Conservation (phyloP, 2,329 filamentous ascomycete species). For the Fusarium irregulare region DNA sequence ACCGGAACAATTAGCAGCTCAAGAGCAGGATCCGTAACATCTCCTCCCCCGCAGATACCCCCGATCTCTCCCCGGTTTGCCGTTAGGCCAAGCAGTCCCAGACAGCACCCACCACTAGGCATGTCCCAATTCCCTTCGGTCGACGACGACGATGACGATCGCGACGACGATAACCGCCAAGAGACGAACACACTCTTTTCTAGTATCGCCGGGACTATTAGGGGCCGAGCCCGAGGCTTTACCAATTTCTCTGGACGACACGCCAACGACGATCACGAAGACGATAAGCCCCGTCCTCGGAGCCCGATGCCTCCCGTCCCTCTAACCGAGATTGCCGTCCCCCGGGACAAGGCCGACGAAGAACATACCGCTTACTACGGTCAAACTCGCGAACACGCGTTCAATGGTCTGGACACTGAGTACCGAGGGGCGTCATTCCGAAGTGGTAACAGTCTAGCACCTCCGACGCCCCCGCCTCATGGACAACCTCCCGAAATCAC, state of each 20-base stretch:
- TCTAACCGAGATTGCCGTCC: constrained; percentile 69
- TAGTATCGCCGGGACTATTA: constrained; percentile 67
- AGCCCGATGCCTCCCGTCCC: constrained; percentile 71
- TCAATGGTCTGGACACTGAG: constrained; percentile 58
- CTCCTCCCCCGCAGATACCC: constrained; percentile 45
- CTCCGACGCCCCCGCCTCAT: constrained; percentile 73
- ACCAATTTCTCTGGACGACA: constrained; percentile 50
- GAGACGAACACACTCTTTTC: constrained; percentile 62
- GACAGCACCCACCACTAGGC: constrained; percentile 67
- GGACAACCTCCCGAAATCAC: constrained; percentile 70
- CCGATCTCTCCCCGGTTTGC: constrained; percentile 43
- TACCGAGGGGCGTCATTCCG: constrained; percentile 61
- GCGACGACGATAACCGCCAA: constrained; percentile 56
- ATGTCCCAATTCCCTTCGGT: constrained; percentile 86
- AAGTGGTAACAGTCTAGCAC: constrained; percentile 58
- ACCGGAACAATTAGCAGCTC: constrained; percentile 47
- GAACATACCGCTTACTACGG: constrained; percentile 57
- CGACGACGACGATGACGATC: constrained; percentile 65
- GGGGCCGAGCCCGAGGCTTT: constrained; percentile 49
- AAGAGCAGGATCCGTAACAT: constrained; percentile 44
- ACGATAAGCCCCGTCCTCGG: constrained; percentile 58
- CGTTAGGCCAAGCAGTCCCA: constrained; percentile 40
- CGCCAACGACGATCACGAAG: constrained; percentile 52
- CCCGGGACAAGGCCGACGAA: constrained; percentile 57
- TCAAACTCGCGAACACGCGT: constrained; percentile 58